A percentile compares a stretch with the other conserved stretches of the same genome.
Conservation (phyloP, 371 early-diverging fungal species). For the Dipsacomyces acuminosporus region DNA sequence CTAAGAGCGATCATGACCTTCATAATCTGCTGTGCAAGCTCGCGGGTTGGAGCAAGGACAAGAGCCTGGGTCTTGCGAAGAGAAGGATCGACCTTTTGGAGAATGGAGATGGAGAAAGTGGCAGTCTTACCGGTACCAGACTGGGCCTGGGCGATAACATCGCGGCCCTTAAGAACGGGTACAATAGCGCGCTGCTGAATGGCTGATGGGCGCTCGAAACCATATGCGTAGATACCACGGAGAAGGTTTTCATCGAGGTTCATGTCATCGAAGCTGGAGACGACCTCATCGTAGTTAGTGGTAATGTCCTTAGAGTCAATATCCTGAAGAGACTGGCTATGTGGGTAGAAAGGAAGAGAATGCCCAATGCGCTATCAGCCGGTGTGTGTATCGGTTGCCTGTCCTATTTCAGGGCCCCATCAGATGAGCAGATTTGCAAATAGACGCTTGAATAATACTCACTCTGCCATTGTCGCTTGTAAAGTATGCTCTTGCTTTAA, state of each 20-base stretch:
- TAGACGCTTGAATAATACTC: no score
- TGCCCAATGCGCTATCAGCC: no score
- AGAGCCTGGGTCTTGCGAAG: slow-evolving; percentile 91
- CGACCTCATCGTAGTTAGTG: slow-evolving; percentile 56
- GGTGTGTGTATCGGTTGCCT: no score
- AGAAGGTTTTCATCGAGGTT: slow-evolving; percentile 90
- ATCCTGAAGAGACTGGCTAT: slow-evolving; percentile 21
- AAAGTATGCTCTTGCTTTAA: not conserved
- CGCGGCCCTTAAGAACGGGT: slow-evolving; percentile 87
- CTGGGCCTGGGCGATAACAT: slow-evolving; percentile 99
- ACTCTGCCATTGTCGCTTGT: slow-evolving; percentile 33
- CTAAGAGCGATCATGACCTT: slow-evolving; percentile 87
- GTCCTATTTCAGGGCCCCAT: no score
- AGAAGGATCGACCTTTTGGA: slow-evolving; percentile 88
- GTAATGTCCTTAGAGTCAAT: slow-evolving; percentile 37
- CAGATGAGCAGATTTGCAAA: no score
- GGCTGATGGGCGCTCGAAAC: slow-evolving; percentile 79
- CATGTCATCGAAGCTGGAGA: slow-evolving; percentile 90
- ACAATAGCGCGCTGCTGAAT: slow-evolving; percentile 98
- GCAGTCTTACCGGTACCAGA: slow-evolving; percentile 99
- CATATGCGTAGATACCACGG: slow-evolving; percentile 97
- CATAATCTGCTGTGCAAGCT: slow-evolving; percentile 97
- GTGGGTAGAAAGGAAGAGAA: no score
- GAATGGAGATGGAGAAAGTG: slow-evolving; percentile 97
- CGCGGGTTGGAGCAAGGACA: slow-evolving; percentile 98